Conservation (phyloP, 139 green algal genomes). For the Mesotaenium endlicherianum region DNA sequence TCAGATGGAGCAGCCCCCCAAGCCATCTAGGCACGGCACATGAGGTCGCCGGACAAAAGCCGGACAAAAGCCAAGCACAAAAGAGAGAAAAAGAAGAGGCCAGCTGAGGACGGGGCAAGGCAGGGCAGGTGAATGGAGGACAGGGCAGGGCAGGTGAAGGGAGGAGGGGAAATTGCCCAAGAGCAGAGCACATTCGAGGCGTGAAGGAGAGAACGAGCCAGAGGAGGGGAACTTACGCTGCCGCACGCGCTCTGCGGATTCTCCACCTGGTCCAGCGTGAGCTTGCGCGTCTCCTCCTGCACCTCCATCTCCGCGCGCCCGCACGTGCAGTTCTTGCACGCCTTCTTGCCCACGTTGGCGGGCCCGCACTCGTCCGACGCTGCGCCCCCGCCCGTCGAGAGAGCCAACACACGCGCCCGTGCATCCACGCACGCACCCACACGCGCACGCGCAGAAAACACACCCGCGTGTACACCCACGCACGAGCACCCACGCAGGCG, state of each 20-base stretch:
- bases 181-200: background rate
- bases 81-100: background rate
- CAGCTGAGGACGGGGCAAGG: background rate
- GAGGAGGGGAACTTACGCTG: conserved; percentile 62
- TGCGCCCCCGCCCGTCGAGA: background rate
- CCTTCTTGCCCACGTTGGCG: conserved; percentile 63
- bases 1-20: too few species aligned
- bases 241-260: conserved; percentile 87
- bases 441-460: too few species aligned
- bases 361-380: background rate
- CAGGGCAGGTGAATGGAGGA: background rate
- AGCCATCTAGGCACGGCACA: background rate
- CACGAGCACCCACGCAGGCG: too few species aligned
- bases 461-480: too few species aligned
- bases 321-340: conserved; percentile 95
- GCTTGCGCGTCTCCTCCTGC: conserved; percentile 46
- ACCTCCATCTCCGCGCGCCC: conserved; percentile 83
- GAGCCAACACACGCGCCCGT: too few species aligned
- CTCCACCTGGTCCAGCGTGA: conserved; percentile 73
- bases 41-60: background rate
- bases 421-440: too few species aligned
- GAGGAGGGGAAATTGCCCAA: background rate
- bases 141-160: background rate
- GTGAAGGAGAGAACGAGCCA: background rate
- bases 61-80: background rate